phyloP scores from a whole-genome alignment of 257 asterid genomes.

The Capsicum rhomboideum region DNA sequence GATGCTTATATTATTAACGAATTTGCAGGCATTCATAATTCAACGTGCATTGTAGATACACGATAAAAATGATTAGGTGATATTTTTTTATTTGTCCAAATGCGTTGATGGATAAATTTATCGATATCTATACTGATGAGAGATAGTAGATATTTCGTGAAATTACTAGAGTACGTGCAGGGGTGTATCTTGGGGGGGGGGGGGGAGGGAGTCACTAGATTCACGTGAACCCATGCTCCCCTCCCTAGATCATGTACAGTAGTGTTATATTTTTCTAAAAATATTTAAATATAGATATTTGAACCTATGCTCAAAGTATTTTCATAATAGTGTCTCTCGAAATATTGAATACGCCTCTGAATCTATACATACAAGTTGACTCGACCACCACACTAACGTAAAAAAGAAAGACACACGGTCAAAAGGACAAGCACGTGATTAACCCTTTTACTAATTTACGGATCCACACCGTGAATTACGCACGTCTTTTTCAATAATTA shows the following conservation, averaged over 20 bases:
- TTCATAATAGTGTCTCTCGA: too few relatives aligned
- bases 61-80: not conserved
- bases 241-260: too few relatives aligned
- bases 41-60: not conserved
- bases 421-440: conserved; percentile 5
- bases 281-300: too few relatives aligned
- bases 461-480: conserved; percentile 59
- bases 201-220: too few relatives aligned
- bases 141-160: not conserved
- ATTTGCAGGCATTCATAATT: not conserved
- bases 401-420: not conserved
- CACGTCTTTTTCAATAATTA: conserved; percentile 35
- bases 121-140: not conserved
- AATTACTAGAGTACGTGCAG: not conserved
- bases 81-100: not conserved
- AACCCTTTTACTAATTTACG: conserved; percentile 6
- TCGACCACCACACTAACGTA: too few relatives aligned
- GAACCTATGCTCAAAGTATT: too few relatives aligned
- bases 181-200: too few relatives aligned
- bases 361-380: too few relatives aligned
- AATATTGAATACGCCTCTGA: too few relatives aligned
- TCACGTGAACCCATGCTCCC: too few relatives aligned
- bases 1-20: too few relatives aligned
- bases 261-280: too few relatives aligned
- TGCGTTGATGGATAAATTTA: not conserved